Evolutionary conservation across 805 yeast species (phyloP).

Genomic region (Nakazawaea ernobii): DNA sequence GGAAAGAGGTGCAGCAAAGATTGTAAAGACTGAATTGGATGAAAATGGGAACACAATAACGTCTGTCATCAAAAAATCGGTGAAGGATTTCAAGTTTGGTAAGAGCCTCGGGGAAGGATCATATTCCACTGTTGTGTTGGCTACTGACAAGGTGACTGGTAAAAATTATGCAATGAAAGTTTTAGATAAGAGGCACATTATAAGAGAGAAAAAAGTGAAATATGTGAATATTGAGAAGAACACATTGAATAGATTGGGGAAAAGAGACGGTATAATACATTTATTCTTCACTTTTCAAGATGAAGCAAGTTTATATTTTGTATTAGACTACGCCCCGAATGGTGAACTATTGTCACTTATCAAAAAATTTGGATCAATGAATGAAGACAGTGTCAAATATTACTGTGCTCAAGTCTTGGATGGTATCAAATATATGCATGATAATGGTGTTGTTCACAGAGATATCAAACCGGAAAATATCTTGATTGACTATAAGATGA

Average conservation of each 20-base stretch:
- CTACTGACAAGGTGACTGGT: constrained; percentile 64
- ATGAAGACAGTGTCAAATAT: constrained; percentile 61
- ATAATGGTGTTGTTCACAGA: constrained; percentile 71
- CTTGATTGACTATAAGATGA: constrained; percentile 52
- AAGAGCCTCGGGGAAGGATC: constrained; percentile 92
- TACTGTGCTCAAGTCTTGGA: constrained; percentile 72
- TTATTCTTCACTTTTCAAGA: constrained; percentile 78
- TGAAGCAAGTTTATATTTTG: constrained; percentile 64
- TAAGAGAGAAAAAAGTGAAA: constrained; percentile 89
- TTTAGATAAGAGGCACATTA: constrained; percentile 79
- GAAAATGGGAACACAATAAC: constrained; percentile 45
- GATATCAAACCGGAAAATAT: constrained; percentile 85
- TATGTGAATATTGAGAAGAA: constrained; percentile 94
- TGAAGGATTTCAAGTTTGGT: constrained; percentile 84
- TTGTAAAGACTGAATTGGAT: constrained; percentile 38
- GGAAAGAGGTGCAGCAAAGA: constrained; percentile 54
- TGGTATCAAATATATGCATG: constrained; percentile 67
- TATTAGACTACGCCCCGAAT: constrained; percentile 71
- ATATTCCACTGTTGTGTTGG: constrained; percentile 88
- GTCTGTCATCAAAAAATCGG: constrained; percentile 46
- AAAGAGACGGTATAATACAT: constrained; percentile 57
- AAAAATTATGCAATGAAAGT: constrained; percentile 70
- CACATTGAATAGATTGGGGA: constrained; percentile 64
- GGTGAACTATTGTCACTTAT: constrained; percentile 70
- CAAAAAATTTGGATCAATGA: constrained; percentile 63